Percentiles rank a stretch among this genome's conserved stretches.
Evolutionary conservation across 176 grass and related monocot species (phyloP).

Genomic region (Metroxylon sagu): DNA sequence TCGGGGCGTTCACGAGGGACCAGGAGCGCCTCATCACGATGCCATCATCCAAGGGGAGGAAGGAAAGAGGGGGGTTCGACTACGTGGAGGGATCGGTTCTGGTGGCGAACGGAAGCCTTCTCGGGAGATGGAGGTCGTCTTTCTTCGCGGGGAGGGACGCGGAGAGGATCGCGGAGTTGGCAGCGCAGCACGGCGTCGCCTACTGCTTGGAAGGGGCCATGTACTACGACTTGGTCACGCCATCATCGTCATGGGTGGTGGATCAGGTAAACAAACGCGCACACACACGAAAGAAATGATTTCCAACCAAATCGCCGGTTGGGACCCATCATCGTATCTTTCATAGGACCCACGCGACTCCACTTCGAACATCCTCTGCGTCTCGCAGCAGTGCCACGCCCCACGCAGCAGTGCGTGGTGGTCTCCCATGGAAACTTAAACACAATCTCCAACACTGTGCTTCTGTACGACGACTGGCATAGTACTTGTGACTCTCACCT

Average conservation of each 20-base stretch:
- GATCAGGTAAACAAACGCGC: slow-evolving; percentile 3
- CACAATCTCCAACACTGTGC: no score
- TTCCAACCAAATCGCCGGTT: neutral
- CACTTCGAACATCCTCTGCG: neutral
- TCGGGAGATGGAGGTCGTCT: slow-evolving; percentile 2
- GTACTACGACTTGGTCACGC: neutral
- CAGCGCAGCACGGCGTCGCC: neutral
- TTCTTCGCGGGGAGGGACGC: neutral
- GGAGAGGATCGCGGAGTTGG: neutral
- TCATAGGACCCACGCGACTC: neutral
- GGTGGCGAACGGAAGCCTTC: neutral
- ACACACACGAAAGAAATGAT: neutral
- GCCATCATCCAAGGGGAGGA: no score
- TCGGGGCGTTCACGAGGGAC: slow-evolving; percentile 24
- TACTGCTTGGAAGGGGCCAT: slow-evolving; percentile 14
- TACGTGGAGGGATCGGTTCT: slow-evolving; percentile 12
- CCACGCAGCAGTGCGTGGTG: no score
- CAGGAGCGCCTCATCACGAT: slow-evolving; percentile 38
- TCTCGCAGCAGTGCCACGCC: no score
- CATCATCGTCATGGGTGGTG: neutral
- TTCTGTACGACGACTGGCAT: no score
- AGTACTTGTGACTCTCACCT: no score
- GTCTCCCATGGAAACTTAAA: no score
- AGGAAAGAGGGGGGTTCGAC: neutral
- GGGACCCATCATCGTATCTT: neutral